These are phyloP conservation scores for Euptelea pleiosperma DNA, from an alignment of 164 flowering plant genomes.

Conservation along the genomic window DNA sequence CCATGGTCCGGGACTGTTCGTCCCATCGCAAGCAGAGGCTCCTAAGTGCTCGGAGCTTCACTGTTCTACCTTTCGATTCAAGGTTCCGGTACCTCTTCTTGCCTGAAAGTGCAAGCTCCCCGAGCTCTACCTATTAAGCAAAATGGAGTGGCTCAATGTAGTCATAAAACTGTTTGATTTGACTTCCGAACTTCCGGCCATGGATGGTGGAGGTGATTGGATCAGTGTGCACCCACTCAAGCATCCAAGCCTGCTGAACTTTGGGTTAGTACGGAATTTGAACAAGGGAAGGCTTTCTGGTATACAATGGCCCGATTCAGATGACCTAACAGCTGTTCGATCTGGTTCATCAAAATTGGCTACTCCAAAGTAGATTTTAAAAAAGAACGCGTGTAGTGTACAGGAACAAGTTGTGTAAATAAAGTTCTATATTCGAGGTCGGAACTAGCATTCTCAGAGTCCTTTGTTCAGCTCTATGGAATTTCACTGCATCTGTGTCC, in stretches of 20 bases:
- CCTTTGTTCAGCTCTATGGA: too few relatives aligned
- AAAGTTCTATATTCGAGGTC: neutral
- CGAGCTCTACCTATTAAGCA: neutral
- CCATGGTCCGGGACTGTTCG: slow-evolving; percentile 27
- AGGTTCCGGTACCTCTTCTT: slow-evolving; percentile 42
- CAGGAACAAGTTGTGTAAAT: neutral
- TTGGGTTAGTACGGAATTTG: too few relatives aligned
- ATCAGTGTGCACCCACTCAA: too few relatives aligned
- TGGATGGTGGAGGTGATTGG: too few relatives aligned
- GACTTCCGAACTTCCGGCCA: too few relatives aligned
- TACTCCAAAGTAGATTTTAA: neutral
- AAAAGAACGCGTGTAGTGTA: neutral
- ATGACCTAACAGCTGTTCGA: neutral
- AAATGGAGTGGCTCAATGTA: neutral
- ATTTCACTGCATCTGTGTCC: too few relatives aligned
- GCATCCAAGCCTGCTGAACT: too few relatives aligned
- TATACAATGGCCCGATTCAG: too few relatives aligned
- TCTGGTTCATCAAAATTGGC: neutral
- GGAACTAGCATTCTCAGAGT: too few relatives aligned
- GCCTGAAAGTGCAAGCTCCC: slow-evolving; percentile 13
- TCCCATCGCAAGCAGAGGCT: slow-evolving; percentile 28
- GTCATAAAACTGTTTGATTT: neutral
- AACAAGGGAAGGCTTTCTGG: too few relatives aligned
- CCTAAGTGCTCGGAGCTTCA: slow-evolving; percentile 32
- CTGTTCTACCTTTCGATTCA: slow-evolving; percentile 39